Base-by-base conservation (phyloP, 495 filamentous ascomycete species). In the Lentithecium fluviatile region DNA sequence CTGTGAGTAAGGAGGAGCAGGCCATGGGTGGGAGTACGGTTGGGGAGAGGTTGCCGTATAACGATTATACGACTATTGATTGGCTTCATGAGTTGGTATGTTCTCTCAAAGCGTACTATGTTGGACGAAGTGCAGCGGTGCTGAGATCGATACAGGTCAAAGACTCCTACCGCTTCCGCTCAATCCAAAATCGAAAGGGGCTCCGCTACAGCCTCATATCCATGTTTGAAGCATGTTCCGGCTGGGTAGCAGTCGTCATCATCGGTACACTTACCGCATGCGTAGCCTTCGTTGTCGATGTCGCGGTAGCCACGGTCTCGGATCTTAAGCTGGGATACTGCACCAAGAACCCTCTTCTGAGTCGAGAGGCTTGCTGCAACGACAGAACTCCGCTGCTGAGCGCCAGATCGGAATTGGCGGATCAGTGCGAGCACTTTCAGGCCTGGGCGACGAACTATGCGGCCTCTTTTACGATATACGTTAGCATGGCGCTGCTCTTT, bases 51-150 rank as follows among this genome's bases (percentile, higher is more conserved):
- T 64, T 84, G 47, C 79, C 79, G 6, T 84, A 83, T 69, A 82
- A 82, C 69, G 77, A 81, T 59, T 83, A 83, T 66, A 78, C 78
- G 5, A 82, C 80, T 2, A 80, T 82, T 62, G 81, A 84, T 67
- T 83, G 80, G 79, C 73, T 83, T 50, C 82, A 83, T 66, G 81
- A 83, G 60, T 66, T 84, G 57, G 81, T 80, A 62, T 19, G 65
- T 8, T 1, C 6, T 32, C 25, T 45, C 12, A n/a, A 13, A 48
- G 25, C 29, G 49, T 20, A 17, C 48, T 58, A 15, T 20, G 5
- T 38, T 12, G 17, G 34, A 38, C 50, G 15, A 21, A 6, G 15
- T 17, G 36, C 37, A 37, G 26, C n/a, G 21, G 36, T 2, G n/a
- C n/a, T 19, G 20, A 26, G 1, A 55, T 40, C 10, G 19, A 34